Base-by-base conservation (phyloP, 2,329 filamentous ascomycete species). In the Claviceps monticola region DNA sequence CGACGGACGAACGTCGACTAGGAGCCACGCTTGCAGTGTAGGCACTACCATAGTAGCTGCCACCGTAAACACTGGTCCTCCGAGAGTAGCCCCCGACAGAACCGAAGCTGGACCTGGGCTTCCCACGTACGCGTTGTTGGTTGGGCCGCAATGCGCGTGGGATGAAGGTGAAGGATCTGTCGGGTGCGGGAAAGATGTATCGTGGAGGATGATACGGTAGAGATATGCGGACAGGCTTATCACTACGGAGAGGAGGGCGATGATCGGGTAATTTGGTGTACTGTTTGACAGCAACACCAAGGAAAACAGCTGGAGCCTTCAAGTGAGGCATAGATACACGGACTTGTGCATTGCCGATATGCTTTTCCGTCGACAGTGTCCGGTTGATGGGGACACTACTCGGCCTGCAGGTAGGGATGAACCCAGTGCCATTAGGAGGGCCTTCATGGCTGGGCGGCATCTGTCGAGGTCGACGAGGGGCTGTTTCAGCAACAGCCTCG, bases 91-190 rank as follows among this genome's bases (percentile, higher is more conserved):
- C 78, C 5, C 79, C 79, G 51, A 85, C 71, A 61, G 73, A 88
- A 57, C 74, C 83, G 68, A 86, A 78, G 16, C 81, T 80, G 53
- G 87, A 85, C 53, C 83, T 78, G 39, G 87, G 82, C 62, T 87
- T 84, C 54, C 84, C 86, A 47, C 66, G 64, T 53, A 63, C 62
- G 51, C 94, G 86, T 71, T 95, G 88, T 65, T 95, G 89, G 64
- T 95, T 96, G 14, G 93, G 93, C 58, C 93, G 82, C 71, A 96
- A 78, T 11, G 91, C 91, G 58, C 93, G 80, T 13, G 93, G 93
- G 55, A 98, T 98, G 69, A 98, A 98, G 61, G 96, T 95, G 67
- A 98, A 98, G 0, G 93, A 97, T 57, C 93, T 78, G 61, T 96
- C 90, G 46, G 80, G 75, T 2, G 89, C 86, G 5, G 93, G 93